These are phyloP conservation scores for Tritrichomonas foetus DNA, from an alignment of 208 protist species.

Conservation along the genomic window DNA sequence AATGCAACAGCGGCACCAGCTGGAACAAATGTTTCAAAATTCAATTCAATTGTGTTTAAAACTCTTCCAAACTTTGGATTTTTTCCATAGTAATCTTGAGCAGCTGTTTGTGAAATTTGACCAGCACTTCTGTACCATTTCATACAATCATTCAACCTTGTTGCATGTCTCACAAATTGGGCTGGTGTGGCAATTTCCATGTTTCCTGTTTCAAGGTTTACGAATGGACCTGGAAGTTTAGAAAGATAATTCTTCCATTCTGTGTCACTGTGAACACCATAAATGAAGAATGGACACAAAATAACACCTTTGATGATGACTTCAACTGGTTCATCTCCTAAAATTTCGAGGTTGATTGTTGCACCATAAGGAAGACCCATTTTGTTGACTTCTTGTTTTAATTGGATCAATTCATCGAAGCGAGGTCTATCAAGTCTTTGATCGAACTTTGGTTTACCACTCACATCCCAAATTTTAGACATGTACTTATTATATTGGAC, in stretches of 20 bases:
- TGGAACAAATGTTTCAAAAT: neutral
- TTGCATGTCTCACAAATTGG: neutral
- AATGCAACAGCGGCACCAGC: neutral
- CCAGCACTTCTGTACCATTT: too few relatives aligned
- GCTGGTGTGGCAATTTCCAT: neutral
- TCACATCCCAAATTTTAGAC: neutral
- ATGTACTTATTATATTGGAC: neutral
- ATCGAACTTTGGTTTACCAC: neutral
- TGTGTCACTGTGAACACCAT: neutral
- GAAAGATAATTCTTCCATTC: neutral
- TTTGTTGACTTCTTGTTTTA: neutral
- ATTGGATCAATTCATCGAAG: neutral
- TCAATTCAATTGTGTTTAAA: neutral
- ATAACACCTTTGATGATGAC: neutral
- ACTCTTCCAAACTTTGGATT: neutral
- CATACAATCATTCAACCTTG: neutral
- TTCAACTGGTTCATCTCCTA: neutral
- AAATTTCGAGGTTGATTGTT: neutral
- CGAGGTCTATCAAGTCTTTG: neutral
- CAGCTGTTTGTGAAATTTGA: neutral
- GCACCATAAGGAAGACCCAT: neutral
- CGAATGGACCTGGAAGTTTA: neutral
- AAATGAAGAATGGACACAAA: neutral
- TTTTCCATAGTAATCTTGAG: neutral
- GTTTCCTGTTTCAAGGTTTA: neutral